Conservation (phyloP, 2,329 filamentous ascomycete species). For the Colletotrichum cordylinicola region DNA sequence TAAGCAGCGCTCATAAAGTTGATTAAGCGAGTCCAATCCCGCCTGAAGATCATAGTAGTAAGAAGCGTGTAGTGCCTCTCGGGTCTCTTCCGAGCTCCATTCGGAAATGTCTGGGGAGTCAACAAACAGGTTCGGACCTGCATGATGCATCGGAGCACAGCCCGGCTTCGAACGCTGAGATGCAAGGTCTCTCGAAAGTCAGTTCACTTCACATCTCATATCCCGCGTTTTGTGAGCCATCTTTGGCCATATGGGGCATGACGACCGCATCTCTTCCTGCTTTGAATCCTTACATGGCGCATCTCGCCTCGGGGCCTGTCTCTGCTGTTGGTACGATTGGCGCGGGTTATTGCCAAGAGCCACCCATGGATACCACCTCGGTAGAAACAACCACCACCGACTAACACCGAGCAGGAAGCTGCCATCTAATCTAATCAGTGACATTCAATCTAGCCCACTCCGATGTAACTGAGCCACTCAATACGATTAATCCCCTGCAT, state of each 20-base stretch:
- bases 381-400: neutral
- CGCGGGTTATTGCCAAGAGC: neutral
- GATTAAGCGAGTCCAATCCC: neutral
- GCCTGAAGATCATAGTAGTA: neutral
- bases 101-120: neutral
- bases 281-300: neutral
- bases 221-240: neutral
- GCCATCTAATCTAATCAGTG: slow-evolving; percentile 1
- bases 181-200: neutral
- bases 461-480: neutral
- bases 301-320: neutral
- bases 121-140: neutral
- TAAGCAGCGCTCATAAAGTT: neutral
- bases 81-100: neutral
- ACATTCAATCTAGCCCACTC: neutral
- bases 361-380: neutral
- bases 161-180: neutral
- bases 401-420: slow-evolving; percentile 7
- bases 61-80: neutral
- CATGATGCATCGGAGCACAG: neutral
- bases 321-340: neutral
- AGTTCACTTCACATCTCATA: neutral
- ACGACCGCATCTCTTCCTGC: neutral
- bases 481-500: neutral
- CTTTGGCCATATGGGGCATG: neutral